Base-by-base conservation (phyloP, 2,329 filamentous ascomycete species). In the Leptographium flavum region DNA sequence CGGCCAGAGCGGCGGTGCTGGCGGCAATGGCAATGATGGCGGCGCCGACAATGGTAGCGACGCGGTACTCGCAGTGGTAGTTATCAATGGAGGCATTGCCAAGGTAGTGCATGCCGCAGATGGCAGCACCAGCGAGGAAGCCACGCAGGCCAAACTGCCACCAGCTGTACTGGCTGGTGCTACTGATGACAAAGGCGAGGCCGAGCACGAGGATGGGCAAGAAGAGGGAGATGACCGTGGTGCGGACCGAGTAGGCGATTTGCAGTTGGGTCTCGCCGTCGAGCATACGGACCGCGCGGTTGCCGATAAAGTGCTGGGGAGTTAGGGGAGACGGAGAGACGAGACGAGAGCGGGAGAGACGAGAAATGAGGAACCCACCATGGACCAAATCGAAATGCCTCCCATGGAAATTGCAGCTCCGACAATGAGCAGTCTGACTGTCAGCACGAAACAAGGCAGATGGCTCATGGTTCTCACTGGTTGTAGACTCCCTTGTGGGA, bases 31-130 rank as follows among this genome's bases (percentile, higher is more conserved):
- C 82, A 50, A 93, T 87, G 39, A 81, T 58, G 19, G 76, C 76
- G 5, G 86, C 76, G 3, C 80, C 83, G 3, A 81, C 63, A 15
- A 93, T 71, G 55, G 78, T 76, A 21, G 62, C 63, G 14, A 64
- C 56, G 4, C 63, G 60, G 53, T 88, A 87, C 11, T 67, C 62
- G 53, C 83, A 80, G 4, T 58, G 62, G 56, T 92, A 94, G 58
- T 93, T 90, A 25, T 71, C 70, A 49, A 90, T 87, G 30, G 85
- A 86, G 28, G 82, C 74, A 57, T 93, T 87, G n/a, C 85, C 85
- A 17, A 90, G 67, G 55, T 92, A 93, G 59, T 93, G 84, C 86
- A 93, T 92, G 28, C 81, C 83, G 48, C 82, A 86, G 42, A 92
- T 80, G 21, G 84, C 80, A 5, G 78, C 68, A 14, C 87, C 87